These are phyloP conservation scores for Penstemon newberryi DNA, from an alignment of 257 asterid species.

Conservation along the genomic window DNA sequence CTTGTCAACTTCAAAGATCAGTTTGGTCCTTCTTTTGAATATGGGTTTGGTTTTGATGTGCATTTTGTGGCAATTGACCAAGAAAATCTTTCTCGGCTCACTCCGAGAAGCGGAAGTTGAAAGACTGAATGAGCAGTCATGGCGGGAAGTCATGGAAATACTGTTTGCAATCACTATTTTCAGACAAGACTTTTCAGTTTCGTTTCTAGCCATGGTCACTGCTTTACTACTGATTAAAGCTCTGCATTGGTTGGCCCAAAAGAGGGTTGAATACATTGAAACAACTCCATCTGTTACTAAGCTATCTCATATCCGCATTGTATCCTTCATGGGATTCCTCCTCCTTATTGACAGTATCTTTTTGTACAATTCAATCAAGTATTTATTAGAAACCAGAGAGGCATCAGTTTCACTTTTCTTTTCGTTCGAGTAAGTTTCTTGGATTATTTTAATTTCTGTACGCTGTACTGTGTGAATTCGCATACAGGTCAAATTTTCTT, in stretches of 20 bases:
- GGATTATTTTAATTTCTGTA: not conserved
- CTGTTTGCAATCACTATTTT: conserved; percentile 93
- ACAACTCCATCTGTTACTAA: conserved; percentile 83
- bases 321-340: conserved; percentile 89
- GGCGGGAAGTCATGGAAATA: conserved; percentile 98
- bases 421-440: conserved; percentile 79
- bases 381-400: conserved; percentile 69
- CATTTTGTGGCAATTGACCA: conserved; percentile 85
- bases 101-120: conserved; percentile 99
- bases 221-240: conserved; percentile 86
- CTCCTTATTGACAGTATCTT: conserved; percentile 67
- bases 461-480: no score
- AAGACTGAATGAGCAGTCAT: conserved; percentile 93
- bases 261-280: conserved; percentile 95
- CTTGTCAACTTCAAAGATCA: conserved; percentile 87
- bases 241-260: conserved; percentile 98
- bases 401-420: conserved; percentile 92
- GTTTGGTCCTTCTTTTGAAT: conserved; percentile 81
- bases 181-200: conserved; percentile 87
- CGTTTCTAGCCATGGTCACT: conserved; percentile 83
- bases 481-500: no score
- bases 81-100: conserved; percentile 84
- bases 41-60: conserved; percentile 91
- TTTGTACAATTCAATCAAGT: conserved; percentile 49
- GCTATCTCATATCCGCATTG: conserved; percentile 75